phyloP scores from a whole-genome alignment of 305 asterid genomes.

The Galium porrigens region DNA sequence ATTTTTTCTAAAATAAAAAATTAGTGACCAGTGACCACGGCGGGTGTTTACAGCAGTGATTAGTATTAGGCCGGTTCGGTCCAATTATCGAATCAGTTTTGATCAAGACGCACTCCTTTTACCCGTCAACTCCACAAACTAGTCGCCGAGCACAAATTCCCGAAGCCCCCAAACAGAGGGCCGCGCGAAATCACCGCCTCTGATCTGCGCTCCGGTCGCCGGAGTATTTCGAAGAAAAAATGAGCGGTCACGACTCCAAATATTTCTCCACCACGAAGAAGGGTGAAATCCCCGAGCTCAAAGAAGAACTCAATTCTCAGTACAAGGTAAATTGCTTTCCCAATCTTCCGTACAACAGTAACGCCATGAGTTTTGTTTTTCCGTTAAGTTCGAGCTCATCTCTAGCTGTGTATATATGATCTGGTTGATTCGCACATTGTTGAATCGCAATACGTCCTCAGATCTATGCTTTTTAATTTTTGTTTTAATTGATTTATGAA shows the following conservation, averaged over 20 bases:
- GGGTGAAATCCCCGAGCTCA: constrained; percentile 99
- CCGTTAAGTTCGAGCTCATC: neutral
- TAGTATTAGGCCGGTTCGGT: neutral
- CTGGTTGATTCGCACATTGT: constrained; percentile 5
- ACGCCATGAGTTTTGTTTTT: neutral
- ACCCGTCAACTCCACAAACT: neutral
- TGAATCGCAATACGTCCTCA: constrained; percentile 6
- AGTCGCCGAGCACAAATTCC: constrained; percentile 3
- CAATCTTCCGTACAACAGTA: neutral
- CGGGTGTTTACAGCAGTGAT: neutral
- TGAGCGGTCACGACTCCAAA: constrained; percentile 99
- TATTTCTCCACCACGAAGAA: constrained; percentile 96
- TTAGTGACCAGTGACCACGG: neutral
- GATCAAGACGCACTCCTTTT: neutral
- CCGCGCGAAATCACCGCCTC: neutral
- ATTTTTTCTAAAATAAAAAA: too few relatives aligned
- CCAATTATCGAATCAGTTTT: neutral
- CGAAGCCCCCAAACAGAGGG: constrained; percentile 7
- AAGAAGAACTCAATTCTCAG: constrained; percentile 96
- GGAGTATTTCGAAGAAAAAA: constrained; percentile 18
- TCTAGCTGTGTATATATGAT: constrained; percentile 12
- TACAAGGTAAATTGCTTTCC: constrained; percentile 47
- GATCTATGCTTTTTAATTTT: constrained; percentile 8
- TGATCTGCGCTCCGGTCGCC: constrained; percentile 14
- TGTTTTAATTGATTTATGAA: constrained; percentile 1